Conservation (phyloP, 202 grass and related monocot species). For the Alloteropsis angusta region DNA sequence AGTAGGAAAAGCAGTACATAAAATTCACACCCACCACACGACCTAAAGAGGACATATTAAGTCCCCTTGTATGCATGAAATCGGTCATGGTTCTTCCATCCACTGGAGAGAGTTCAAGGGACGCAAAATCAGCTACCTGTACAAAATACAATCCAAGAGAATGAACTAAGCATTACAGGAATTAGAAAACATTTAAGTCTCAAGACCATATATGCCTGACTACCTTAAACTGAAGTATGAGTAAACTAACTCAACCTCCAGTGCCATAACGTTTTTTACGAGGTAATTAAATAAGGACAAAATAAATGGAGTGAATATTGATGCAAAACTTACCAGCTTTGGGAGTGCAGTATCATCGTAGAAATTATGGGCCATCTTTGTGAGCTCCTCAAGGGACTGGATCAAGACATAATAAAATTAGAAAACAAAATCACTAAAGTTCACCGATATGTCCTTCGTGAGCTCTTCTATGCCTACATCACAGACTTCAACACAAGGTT, state of each 20-base stretch:
- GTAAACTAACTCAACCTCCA: neutral
- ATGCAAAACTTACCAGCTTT: slow-evolving; percentile 65
- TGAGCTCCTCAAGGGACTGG: slow-evolving; percentile 78
- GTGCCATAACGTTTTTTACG: neutral
- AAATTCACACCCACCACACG: slow-evolving; percentile 54
- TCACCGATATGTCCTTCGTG: slow-evolving; percentile 11
- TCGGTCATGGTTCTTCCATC: slow-evolving; percentile 97
- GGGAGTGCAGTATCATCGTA: slow-evolving; percentile 93
- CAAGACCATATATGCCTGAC: neutral
- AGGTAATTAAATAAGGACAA: neutral
- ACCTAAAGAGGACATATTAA: slow-evolving; percentile 91
- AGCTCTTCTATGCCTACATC: neutral
- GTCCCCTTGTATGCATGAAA: slow-evolving; percentile 98
- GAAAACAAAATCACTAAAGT: neutral
- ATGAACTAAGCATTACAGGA: slow-evolving; percentile 9
- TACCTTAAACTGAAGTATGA: neutral
- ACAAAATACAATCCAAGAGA: slow-evolving; percentile 12
- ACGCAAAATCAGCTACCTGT: slow-evolving; percentile 99
- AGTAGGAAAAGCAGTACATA: slow-evolving; percentile 9
- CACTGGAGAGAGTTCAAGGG: slow-evolving; percentile 97
- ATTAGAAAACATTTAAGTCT: slow-evolving; percentile 21
- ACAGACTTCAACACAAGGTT: neutral
- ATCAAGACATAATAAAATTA: slow-evolving; percentile 36
- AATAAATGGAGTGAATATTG: neutral
- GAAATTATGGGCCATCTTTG: slow-evolving; percentile 76